These are phyloP conservation scores for Galeopsis tetrahit DNA, from an alignment of 257 asterid genomes.

Conservation along the genomic window DNA sequence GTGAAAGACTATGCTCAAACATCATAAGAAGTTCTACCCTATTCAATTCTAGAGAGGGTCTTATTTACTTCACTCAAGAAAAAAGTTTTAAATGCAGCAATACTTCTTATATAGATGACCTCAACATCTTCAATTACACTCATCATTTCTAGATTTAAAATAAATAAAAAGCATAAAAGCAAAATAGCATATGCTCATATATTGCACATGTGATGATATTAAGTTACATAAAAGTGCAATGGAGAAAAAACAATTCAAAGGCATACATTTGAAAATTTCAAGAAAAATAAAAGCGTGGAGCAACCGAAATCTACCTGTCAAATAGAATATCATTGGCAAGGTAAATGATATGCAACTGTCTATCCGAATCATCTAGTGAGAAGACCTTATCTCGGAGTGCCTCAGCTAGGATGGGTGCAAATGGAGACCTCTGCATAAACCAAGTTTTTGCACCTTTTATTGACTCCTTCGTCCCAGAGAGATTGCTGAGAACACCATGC, in stretches of 20 bases:
- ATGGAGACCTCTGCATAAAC: slow-evolving; percentile 97
- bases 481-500: slow-evolving; percentile 77
- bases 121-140: not conserved
- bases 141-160: not conserved
- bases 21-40: not conserved
- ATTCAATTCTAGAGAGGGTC: not conserved
- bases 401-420: slow-evolving; percentile 79
- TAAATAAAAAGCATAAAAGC: slow-evolving; percentile 11
- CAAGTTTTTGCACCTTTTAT: slow-evolving; percentile 96
- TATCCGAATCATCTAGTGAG: slow-evolving; percentile 85
- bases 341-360: slow-evolving; percentile 87
- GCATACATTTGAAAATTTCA: not conserved
- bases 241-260: slow-evolving; percentile 18
- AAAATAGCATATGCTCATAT: slow-evolving; percentile 2
- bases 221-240: slow-evolving; percentile 14
- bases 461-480: slow-evolving; percentile 95
- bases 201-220: slow-evolving; percentile 1
- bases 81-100: not conserved
- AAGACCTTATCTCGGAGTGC: slow-evolving; percentile 85
- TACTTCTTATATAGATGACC: slow-evolving; percentile 3
- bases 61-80: not conserved
- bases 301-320: slow-evolving; percentile 66
- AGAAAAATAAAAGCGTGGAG: slow-evolving; percentile 1
- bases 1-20: slow-evolving; percentile 7
- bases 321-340: slow-evolving; percentile 96